Base-by-base conservation (phyloP, 768 basidiomycete genomes). In the Amanita subjunquillea region DNA sequence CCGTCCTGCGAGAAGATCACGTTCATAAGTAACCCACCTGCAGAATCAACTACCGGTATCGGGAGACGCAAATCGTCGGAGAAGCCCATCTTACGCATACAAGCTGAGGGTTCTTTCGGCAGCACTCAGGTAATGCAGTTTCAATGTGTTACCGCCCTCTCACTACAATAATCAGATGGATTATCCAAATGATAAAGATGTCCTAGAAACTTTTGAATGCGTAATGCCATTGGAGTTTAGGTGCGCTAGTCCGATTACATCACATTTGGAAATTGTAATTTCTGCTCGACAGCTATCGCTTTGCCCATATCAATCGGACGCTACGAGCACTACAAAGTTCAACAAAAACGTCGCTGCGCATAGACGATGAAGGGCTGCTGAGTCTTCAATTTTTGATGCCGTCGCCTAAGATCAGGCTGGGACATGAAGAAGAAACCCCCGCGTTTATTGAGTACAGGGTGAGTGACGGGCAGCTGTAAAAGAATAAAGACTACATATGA, bases 331-430 rank as follows among this genome's bases (percentile, higher is more conserved):
- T 97, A 48, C 83, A 88, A 54, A 82, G 74, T 51, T 93, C 91
- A 0, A 82, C 82, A 22, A 96, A 96, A 62, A 89, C 93, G 2
- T 94, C 91, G 0, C 66, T 98, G 41, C 77, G 92, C 32, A 91
- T 96, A 20, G 89, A 94, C 58, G 73, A 77, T 20, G 78, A 82
- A 49, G 95, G 95, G 0, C 67, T 93, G 41, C 70, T 97, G 36
- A 90, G 89, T 60, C 67, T 97, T 54, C 95, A 98, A 60, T 89
- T 96, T 65, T 74, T 96, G 58, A 92, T 96, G 76, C 85, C 82
- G 32, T 74, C 69, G 42, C 72, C 67, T 5, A 69, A 77, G 29
- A 63, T 75, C 1, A 72, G 68, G 46, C 67, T 60, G 22, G 68
- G 65, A 22, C 75, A 67, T 20, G 70, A 67, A 20, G 67, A 62